Percentiles rank a stretch among this genome's conserved stretches.
Conservation (phyloP, 1,139 yeast species). For the Blastobotrys illinoisensis region DNA sequence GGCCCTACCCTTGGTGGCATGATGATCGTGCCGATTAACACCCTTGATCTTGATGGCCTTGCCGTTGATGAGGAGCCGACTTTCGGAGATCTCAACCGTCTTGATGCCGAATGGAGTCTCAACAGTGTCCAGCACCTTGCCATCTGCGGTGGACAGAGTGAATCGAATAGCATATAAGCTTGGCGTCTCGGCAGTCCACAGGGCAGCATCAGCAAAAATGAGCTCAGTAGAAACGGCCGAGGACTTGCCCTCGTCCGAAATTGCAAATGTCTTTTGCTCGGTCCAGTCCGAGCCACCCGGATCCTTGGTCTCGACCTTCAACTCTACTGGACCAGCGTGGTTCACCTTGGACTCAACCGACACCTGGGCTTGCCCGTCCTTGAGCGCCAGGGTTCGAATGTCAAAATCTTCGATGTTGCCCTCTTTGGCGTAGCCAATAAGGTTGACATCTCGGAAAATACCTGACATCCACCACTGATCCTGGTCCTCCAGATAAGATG, state of each 20-base stretch:
- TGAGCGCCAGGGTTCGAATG: slow-evolving; percentile 14
- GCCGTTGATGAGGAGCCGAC: slow-evolving; percentile 31
- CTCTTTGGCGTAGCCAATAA: slow-evolving; percentile 13
- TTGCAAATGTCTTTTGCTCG: not conserved
- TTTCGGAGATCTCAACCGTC: slow-evolving; percentile 29
- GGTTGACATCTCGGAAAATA: slow-evolving; percentile 24
- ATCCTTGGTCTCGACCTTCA: not conserved
- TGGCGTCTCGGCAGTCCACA: slow-evolving; percentile 38
- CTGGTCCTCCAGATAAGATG: slow-evolving; percentile 36
- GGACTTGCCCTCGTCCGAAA: not conserved
- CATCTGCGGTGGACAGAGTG: slow-evolving; percentile 13
- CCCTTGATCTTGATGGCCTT: slow-evolving; percentile 31
- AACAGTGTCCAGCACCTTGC: slow-evolving; percentile 17
- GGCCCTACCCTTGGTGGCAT: slow-evolving; percentile 34
- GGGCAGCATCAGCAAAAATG: slow-evolving; percentile 20
- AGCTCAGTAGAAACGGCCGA: slow-evolving; percentile 2
- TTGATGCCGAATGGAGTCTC: slow-evolving; percentile 33
- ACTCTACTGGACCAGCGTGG: not conserved
- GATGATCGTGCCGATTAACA: slow-evolving; percentile 36
- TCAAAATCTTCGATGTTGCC: slow-evolving; percentile 23
- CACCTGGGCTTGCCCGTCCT: slow-evolving; percentile 7
- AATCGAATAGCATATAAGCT: slow-evolving; percentile 28
- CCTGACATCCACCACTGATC: slow-evolving; percentile 39
- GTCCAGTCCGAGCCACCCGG: not conserved
- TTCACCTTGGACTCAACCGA: slow-evolving; percentile 5